These are phyloP conservation scores for Saccharomycopsis fodiens DNA, from an alignment of 805 yeast genomes.

Conservation along the genomic window DNA sequence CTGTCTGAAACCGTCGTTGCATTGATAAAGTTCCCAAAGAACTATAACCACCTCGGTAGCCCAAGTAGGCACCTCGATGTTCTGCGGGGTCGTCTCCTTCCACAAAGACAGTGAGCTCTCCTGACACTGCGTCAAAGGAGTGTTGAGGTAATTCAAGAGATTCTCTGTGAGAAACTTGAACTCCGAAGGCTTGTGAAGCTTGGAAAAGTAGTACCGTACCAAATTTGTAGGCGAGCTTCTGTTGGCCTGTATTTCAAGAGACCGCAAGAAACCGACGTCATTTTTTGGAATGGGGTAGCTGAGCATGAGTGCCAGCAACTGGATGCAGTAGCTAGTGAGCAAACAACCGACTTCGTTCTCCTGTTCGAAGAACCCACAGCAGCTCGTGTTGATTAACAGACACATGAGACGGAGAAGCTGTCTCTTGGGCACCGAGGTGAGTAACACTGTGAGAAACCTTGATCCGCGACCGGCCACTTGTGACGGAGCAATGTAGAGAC, in stretches of 20 bases:
- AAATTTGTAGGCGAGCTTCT: slow-evolving; percentile 35
- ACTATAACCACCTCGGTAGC: slow-evolving; percentile 52
- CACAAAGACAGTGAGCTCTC: slow-evolving; percentile 31
- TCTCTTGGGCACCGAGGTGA: slow-evolving; percentile 40
- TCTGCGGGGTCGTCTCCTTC: slow-evolving; percentile 8
- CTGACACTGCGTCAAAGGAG: slow-evolving; percentile 35
- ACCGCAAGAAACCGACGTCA: slow-evolving; percentile 31
- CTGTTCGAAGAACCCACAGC: slow-evolving; percentile 39
- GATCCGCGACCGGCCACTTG: slow-evolving; percentile 46
- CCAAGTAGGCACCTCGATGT: slow-evolving; percentile 31
- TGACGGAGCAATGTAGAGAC: slow-evolving; percentile 43
- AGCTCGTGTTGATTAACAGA: slow-evolving; percentile 58
- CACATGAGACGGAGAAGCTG: slow-evolving; percentile 48
- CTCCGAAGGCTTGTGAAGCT: slow-evolving; percentile 48
- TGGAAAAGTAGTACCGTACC: slow-evolving; percentile 44
- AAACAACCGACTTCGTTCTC: slow-evolving; percentile 34
- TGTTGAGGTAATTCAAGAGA: slow-evolving; percentile 39
- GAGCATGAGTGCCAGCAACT: slow-evolving; percentile 52
- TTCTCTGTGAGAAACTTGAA: slow-evolving; percentile 40
- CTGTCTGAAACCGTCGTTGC: slow-evolving; percentile 50
- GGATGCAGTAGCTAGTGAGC: slow-evolving; percentile 49
- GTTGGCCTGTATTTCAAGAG: slow-evolving; percentile 17
- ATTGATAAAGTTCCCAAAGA: slow-evolving; percentile 70
- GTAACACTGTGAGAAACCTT: slow-evolving; percentile 49
- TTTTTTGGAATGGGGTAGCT: slow-evolving; percentile 57